Base-by-base conservation (phyloP, 2,329 filamentous ascomycete genomes). In the Fusarium sororula region DNA sequence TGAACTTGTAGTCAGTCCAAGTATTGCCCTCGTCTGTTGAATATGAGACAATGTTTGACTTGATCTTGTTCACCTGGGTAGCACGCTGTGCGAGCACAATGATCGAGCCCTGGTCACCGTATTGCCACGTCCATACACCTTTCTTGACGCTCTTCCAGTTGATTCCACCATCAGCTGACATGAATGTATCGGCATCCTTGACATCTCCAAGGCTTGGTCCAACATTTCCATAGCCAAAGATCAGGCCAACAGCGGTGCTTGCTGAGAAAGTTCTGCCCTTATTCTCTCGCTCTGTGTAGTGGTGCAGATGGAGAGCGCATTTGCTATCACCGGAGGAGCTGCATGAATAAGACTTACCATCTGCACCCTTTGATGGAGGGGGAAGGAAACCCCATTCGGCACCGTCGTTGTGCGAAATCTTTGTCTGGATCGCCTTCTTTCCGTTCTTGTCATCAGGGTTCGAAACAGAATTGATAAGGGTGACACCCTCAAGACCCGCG, bases 331-430 rank as follows among this genome's bases (percentile, higher is more conserved):
- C 89, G 44, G 86, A 84, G 30, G 84, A 84, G 68, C 85, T 87
- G 84, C 96, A 98, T 18, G 85, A 82, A 79, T 92, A 97, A 5
- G 86, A 81, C 76, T 96, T 93, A 75, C 90, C 91, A 37, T 96
- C 90, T 2, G 89, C 86, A 76, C 96, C 91, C 75, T 90, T 89
- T 42, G 83, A 79, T 0, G 95, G 96, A n/a, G 94, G 91, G 17
- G 90, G 83, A 15, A 99, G 84, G 72, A 91, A 90, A 35, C 87
- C 87, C 96, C 96, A 99, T 80, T 95, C 90, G 1, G 93, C 93
- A 39, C 96, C 96, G 80, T 99, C 96, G 78, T 98, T 98, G 84
- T 99, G 96, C 2, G 95, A 98, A 79, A 99, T 98, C 86, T 93
- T 91, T 42, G 94, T 96, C 82, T 94, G 94, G 56, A 98, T 87